phyloP scores from a whole-genome alignment of 2,329 filamentous ascomycete species.

The Fusarium nygamai region DNA sequence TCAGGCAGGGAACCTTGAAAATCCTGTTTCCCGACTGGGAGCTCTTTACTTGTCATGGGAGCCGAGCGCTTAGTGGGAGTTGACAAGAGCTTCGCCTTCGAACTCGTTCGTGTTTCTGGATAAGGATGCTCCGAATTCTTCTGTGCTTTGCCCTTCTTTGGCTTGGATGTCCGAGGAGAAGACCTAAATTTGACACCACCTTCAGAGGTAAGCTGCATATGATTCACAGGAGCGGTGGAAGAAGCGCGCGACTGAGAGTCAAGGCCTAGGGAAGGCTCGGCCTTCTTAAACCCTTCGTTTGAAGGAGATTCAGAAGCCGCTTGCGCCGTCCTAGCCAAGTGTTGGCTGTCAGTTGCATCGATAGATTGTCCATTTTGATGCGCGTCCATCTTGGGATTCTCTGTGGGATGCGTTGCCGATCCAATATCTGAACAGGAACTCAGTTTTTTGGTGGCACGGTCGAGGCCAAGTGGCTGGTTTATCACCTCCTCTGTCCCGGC shows the following conservation, averaged over 20 bases:
- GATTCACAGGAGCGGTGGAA: background rate
- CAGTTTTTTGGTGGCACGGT: background rate
- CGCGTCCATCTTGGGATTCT: background rate
- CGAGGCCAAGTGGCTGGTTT: background rate
- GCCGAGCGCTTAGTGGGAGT: background rate
- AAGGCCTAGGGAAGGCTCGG: background rate
- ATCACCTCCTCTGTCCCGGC: background rate
- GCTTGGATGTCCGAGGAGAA: background rate
- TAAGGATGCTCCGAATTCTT: slow-evolving; percentile 1
- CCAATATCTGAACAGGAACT: slow-evolving; percentile 4
- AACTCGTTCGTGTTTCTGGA: background rate
- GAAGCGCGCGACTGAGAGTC: background rate
- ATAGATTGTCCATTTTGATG: background rate
- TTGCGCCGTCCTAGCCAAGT: background rate
- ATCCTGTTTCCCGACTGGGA: background rate
- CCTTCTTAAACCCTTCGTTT: background rate
- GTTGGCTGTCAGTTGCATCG: background rate
- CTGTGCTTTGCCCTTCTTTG: background rate
- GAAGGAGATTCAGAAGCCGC: background rate
- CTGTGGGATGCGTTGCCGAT: background rate
- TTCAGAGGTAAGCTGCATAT: background rate
- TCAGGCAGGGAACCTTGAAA: background rate
- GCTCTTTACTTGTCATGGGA: slow-evolving; percentile 1
- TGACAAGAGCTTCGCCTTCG: background rate
- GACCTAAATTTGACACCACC: background rate